Evolutionary conservation across 2,329 filamentous ascomycete species (phyloP), one percentile per base, ranked within the genome.

Genomic region (Ceratocystiopsis sp.): DNA sequence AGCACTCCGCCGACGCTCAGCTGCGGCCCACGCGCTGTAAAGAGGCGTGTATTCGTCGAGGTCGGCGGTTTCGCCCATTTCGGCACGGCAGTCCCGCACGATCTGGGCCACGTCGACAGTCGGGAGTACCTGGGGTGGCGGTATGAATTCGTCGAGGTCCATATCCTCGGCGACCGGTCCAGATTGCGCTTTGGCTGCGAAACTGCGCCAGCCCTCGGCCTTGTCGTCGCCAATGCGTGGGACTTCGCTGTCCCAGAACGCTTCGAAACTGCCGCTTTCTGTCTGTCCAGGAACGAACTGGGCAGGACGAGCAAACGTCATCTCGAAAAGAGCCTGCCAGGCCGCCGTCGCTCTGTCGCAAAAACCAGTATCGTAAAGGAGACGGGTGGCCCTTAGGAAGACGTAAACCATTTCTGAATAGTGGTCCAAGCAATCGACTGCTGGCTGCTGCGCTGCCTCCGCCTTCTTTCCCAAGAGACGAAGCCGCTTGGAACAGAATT

Each of bases 221-320:
- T 65, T 67, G 1, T 61, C 54, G 51, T 96, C 89, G 11, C 89
- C 89, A 43, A 94, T 71, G 7, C 89, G 73, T 0, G 81, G 66
- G 0, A 75, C 68, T 54, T 95, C 89, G 45, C 77, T 83, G 46
- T 94, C 85, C 91, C 91, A 96, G 49, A 91, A 94, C 3, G 78
- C 69, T 12, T 52, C 40, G 15, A 49, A 38, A 12, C 37, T 37
- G 15, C 40, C 35, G 33, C 33, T 13, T 10, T 29, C 25, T 29
- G 25, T 4, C 10, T 11, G 25, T 2, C 25, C 25, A 29, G 25
- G 9, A 11, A 8, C 25, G 10, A 21, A 19, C 15, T 18, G 43
- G 2, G 52, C 49, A 3, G 81, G 76, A 3, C 66, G 65, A 39
- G 75, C 75, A 46, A 85, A 71, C 16, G 73, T 75, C 42, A 80